phyloP scores from a whole-genome alignment of 23 red algal species.

The Gracilaria gracilis region DNA sequence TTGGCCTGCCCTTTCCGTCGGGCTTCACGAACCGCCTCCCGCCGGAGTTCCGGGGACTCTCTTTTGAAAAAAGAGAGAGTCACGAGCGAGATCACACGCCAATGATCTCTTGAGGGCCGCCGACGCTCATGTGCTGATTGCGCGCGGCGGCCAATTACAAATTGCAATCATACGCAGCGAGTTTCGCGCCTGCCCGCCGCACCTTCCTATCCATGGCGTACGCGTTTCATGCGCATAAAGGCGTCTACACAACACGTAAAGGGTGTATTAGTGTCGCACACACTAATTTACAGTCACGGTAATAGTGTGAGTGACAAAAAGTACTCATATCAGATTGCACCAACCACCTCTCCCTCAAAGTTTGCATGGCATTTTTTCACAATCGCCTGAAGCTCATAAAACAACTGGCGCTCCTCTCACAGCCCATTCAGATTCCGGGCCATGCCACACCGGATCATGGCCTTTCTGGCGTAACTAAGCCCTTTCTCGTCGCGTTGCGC shows the following conservation, averaged over 20 bases:
- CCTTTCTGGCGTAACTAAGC: too few relatives aligned
- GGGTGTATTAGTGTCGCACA: too few relatives aligned
- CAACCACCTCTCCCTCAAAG: too few relatives aligned
- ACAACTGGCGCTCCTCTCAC: too few relatives aligned
- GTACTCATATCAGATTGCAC: too few relatives aligned
- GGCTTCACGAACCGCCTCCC: background rate
- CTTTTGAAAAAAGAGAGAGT: constrained; percentile 24
- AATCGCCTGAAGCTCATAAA: too few relatives aligned
- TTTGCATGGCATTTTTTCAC: too few relatives aligned
- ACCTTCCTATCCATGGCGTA: background rate
- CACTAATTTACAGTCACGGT: too few relatives aligned
- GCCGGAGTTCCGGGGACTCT: constrained; percentile 10
- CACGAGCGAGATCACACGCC: background rate
- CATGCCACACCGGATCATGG: too few relatives aligned
- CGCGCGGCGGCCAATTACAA: background rate
- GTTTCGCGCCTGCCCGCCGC: background rate
- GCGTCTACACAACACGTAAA: background rate
- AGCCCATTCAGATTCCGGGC: too few relatives aligned
- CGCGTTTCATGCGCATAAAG: background rate
- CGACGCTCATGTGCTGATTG: background rate
- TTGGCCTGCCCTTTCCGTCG: background rate
- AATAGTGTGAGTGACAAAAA: too few relatives aligned
- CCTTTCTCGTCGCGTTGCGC: too few relatives aligned
- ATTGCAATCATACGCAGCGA: background rate
- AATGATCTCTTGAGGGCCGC: background rate